Base-by-base conservation (phyloP, 805 yeast genomes). In the Metschnikowia reukaufii region DNA sequence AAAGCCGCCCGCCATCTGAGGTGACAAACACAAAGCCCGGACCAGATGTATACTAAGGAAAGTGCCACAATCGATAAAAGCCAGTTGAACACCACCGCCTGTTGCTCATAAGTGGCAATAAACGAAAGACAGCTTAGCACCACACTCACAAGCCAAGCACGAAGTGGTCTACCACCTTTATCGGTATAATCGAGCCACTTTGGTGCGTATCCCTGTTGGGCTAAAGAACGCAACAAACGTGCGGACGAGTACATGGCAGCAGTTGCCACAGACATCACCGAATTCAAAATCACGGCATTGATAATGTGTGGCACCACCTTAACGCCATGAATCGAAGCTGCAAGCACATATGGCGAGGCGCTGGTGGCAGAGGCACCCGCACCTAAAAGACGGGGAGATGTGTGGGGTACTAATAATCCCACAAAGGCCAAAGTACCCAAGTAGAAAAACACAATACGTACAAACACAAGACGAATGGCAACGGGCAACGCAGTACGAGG, bases 401-500 rank as follows among this genome's bases (percentile, higher is more conserved):
- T 56, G 39, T 63, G 54, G 6, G 76, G 76, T 37, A 70, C 76
- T 37, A 70, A 61, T 47, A 70, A 61, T 6, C 74, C 74, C 20
- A 63, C 67, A 33, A 71, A 58, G 13, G 62, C 55, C 54, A 71
- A 66, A n/a, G 73, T 61, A 40, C 74, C 74, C 57, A 71, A 61
- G 55, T 70, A 71, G 52, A 71, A 63, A 47, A 70, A 52, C 25
- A 68, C 44, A 42, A 71, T 55, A 56, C 74, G 66, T 60, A 68
- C 63, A 54, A 69, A 65, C 38, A 71, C 66, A 54, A 71, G 68
- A 47, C 69, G 66, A 59, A 73, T 69, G 32, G 75, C 70, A 20
- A 67, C 58, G n/a, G 73, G 71, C 54, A 71, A 69, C 35, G 74
- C 72, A 29, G 57, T 49, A 40, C 72, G 57, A 17, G 76, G 76